Evolutionary conservation across 371 early-diverging fungal genomes (phyloP).

Genomic region (Mortierella sp.): DNA sequence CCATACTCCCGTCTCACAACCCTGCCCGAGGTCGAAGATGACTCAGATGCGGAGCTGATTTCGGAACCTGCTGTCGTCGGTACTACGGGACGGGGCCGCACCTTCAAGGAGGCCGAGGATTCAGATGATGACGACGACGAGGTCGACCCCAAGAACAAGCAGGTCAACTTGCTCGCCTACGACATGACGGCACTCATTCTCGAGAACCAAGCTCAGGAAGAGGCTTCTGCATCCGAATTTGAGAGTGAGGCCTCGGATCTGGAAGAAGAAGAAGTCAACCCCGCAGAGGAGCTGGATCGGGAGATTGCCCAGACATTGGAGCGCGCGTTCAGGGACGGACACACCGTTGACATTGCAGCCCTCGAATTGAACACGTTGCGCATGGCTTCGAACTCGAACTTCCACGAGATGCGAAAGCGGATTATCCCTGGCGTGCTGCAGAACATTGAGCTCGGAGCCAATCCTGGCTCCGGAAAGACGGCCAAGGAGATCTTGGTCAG

Average conservation of each 20-base stretch:
- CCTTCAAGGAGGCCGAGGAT: slow-evolving; percentile 57
- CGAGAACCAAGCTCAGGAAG: slow-evolving; percentile 12
- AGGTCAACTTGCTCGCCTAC: slow-evolving; percentile 40
- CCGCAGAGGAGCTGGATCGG: slow-evolving; percentile 75
- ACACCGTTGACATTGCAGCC: slow-evolving; percentile 79
- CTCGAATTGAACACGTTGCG: slow-evolving; percentile 92
- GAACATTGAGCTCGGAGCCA: slow-evolving; percentile 62
- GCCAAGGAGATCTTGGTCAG: slow-evolving; percentile 62
- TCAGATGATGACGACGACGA: slow-evolving; percentile 59
- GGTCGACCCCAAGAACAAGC: slow-evolving; percentile 46
- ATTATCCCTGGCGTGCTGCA: slow-evolving; percentile 74
- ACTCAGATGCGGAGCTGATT: slow-evolving; percentile 50
- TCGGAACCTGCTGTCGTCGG: slow-evolving; percentile 60
- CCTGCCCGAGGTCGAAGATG: slow-evolving; percentile 62
- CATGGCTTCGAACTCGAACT: slow-evolving; percentile 89
- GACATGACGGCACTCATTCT: slow-evolving; percentile 19
- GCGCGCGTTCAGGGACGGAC: slow-evolving; percentile 83
- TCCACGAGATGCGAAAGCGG: slow-evolving; percentile 80
- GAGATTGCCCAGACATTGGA: slow-evolving; percentile 86
- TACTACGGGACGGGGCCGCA: slow-evolving; percentile 67
- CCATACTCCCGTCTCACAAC: slow-evolving; percentile 77
- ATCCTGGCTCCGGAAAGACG: slow-evolving; percentile 38
- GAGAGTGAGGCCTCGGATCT: slow-evolving; percentile 57
- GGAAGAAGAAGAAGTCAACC: slow-evolving; percentile 61
- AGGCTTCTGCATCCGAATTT: slow-evolving; percentile 48